Evolutionary conservation across 179 eudicot species (phyloP), one percentile per base, ranked within the genome.

Genomic region (Kewa caespitosa): DNA sequence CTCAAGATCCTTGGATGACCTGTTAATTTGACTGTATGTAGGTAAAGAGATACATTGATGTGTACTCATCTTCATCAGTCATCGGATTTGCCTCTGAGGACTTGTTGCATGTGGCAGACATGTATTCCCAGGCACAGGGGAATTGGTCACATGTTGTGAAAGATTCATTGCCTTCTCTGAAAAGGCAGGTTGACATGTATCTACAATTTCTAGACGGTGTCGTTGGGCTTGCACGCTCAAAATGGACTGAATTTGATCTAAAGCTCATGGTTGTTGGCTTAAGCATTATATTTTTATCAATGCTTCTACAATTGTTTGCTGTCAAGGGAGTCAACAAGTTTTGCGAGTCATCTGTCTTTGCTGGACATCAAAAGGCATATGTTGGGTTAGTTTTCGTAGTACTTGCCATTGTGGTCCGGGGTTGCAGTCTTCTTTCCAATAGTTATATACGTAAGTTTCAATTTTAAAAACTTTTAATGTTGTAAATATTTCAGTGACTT

Each of bases 11-110:
- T 60, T 59, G 50, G 62, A 34, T 76, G 57, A 73, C 41, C 48
- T 41, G 62, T 43, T 48, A 38, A 38, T 63, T 60, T 27, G 23
- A 64, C 67, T 34, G 52, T 68, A 17, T 86, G 82, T 59, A 95
- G 99, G 97, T 95, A 80, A 95, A 95, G 85, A 86, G 91, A 84
- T 95, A 95, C 80, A 87, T 95, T 80, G 97, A 95, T 85, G 89
- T 88, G 75, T 95, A 95, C 82, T 90, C 99, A 76, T 85, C 91
- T 78, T 90, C 96, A 76, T 93, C 99, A 59, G 86, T 91, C 57
- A 88, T 95, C 73, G 99, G 99, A 76, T 95, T 95, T 78, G 86
- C 97, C 34, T 85, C 87, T 39, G 96, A 93, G 72, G 99, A 95
- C 80, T 78, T 93, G 80, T 75, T 87, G 84, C 90, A 84, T 79